Evolutionary conservation across 495 filamentous ascomycete genomes (phyloP).

Genomic region (Penicillium coprophilum): DNA sequence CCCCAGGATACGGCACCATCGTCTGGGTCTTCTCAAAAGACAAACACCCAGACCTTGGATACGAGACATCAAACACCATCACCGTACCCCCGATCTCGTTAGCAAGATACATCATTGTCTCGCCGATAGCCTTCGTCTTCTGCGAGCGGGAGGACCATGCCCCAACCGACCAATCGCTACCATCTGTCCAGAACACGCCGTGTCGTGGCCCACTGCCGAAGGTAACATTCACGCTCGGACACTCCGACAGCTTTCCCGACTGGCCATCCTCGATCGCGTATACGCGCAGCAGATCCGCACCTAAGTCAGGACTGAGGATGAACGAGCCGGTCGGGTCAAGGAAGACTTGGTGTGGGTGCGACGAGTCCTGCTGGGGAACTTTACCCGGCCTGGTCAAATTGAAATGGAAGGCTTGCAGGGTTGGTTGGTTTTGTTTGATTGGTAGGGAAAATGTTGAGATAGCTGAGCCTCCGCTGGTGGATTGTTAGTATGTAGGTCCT

Average conservation of each 20-base stretch:
- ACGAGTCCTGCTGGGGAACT: slow-evolving; percentile 57
- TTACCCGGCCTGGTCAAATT: slow-evolving; percentile 49
- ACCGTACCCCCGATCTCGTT: slow-evolving; percentile 62
- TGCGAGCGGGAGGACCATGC: slow-evolving; percentile 17
- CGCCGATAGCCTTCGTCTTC: slow-evolving; percentile 25
- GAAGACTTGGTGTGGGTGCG: slow-evolving; percentile 71
- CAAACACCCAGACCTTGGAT: slow-evolving; percentile 43
- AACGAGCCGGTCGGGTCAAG: slow-evolving; percentile 68
- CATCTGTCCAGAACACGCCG: slow-evolving; percentile 53
- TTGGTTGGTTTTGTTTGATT: slow-evolving; percentile 16
- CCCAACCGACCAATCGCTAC: not conserved
- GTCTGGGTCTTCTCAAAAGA: slow-evolving; percentile 40
- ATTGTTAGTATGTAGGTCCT: slow-evolving; percentile 14
- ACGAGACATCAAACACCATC: slow-evolving; percentile 57
- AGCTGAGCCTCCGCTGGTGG: slow-evolving; percentile 32
- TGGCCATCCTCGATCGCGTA: slow-evolving; percentile 54
- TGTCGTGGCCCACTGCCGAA: slow-evolving; percentile 68
- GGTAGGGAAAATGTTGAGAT: slow-evolving; percentile 42
- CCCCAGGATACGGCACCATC: slow-evolving; percentile 31
- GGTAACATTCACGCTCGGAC: slow-evolving; percentile 30
- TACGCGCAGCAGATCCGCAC: slow-evolving; percentile 67
- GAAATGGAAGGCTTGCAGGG: slow-evolving; percentile 53
- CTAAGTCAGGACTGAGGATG: slow-evolving; percentile 68
- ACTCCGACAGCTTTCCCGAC: slow-evolving; percentile 31
- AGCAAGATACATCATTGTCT: slow-evolving; percentile 57